A percentile compares a stretch with the other conserved stretches of the same genome.
These are phyloP conservation scores for Yarrowia sp. DNA, from an alignment of 805 yeast genomes.

Conservation along the genomic window DNA sequence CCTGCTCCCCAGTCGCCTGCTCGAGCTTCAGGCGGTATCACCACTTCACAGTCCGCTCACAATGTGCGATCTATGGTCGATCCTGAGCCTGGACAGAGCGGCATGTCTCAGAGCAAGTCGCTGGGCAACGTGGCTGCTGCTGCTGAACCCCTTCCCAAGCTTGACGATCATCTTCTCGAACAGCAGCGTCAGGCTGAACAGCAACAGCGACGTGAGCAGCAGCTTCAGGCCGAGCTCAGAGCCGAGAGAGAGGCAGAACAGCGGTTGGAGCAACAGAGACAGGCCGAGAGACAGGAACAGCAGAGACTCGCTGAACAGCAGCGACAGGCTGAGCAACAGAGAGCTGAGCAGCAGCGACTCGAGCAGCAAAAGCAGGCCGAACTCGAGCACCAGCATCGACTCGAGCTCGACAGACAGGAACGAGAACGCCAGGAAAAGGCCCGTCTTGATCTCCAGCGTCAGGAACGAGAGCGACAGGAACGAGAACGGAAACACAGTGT, in stretches of 20 bases:
- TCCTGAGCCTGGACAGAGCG: constrained; percentile 2
- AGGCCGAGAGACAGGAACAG: constrained; percentile 27
- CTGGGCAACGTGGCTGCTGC: constrained; percentile 10
- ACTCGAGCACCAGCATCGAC: constrained; percentile 19
- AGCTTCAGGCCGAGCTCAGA: neutral
- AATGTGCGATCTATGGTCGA: constrained; percentile 35
- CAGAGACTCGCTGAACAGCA: neutral
- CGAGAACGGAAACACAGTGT: constrained; percentile 12
- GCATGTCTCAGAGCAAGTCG: constrained; percentile 28
- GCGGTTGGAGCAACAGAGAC: constrained; percentile 14
- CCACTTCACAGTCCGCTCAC: constrained; percentile 22
- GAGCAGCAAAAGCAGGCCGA: constrained; percentile 21
- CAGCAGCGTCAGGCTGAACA: constrained; percentile 10
- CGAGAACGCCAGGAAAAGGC: constrained; percentile 27
- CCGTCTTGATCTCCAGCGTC: constrained; percentile 5
- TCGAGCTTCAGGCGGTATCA: neutral
- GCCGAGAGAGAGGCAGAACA: constrained; percentile 22
- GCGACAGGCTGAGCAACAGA: neutral
- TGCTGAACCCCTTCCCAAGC: constrained; percentile 5
- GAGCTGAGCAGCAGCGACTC: neutral
- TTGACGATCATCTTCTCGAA: neutral
- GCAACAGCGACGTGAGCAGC: constrained; percentile 3
- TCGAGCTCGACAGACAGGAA: constrained; percentile 20
- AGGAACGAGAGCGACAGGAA: constrained; percentile 26
- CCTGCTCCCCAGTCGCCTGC: constrained; percentile 12